These are phyloP conservation scores for Ustilago lituana DNA, from an alignment of 1,284 basidiomycete species.

Conservation along the genomic window DNA sequence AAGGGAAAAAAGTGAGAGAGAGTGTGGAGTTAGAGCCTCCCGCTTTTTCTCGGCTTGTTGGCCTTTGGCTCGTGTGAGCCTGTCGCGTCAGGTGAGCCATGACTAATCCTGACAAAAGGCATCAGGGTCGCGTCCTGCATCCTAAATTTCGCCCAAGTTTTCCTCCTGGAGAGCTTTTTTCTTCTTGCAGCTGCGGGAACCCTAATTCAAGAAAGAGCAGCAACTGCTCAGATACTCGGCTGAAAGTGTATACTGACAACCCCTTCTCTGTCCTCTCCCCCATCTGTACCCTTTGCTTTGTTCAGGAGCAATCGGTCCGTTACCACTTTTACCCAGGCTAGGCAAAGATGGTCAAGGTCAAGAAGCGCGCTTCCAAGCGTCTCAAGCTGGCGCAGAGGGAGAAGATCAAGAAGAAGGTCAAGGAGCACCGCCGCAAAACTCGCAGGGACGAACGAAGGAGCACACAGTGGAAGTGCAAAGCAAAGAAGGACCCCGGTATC, in stretches of 20 bases:
- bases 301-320: slow-evolving; percentile 2
- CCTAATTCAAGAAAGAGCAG: no score
- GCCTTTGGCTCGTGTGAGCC: no score
- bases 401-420: slow-evolving; percentile 65
- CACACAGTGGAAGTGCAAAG: slow-evolving; percentile 77
- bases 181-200: slow-evolving; percentile 1
- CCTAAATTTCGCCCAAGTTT: slow-evolving; percentile 20
- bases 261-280: neutral
- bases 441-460: slow-evolving; percentile 81
- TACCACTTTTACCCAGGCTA: no score
- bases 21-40: no score
- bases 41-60: no score
- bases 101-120: slow-evolving; percentile 38
- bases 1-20: neutral
- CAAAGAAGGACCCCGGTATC: slow-evolving; percentile 90
- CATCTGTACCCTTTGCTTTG: slow-evolving; percentile 5
- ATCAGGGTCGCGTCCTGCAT: no score
- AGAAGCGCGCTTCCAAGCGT: slow-evolving; percentile 63
- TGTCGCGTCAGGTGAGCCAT: no score
- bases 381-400: slow-evolving; percentile 59
- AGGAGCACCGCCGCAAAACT: slow-evolving; percentile 64
- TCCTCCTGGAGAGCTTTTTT: neutral
- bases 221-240: no score
- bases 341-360: slow-evolving; percentile 57
- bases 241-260: no score